phyloP scores from a whole-genome alignment of 257 asterid genomes.

The Nemophila menziesii region DNA sequence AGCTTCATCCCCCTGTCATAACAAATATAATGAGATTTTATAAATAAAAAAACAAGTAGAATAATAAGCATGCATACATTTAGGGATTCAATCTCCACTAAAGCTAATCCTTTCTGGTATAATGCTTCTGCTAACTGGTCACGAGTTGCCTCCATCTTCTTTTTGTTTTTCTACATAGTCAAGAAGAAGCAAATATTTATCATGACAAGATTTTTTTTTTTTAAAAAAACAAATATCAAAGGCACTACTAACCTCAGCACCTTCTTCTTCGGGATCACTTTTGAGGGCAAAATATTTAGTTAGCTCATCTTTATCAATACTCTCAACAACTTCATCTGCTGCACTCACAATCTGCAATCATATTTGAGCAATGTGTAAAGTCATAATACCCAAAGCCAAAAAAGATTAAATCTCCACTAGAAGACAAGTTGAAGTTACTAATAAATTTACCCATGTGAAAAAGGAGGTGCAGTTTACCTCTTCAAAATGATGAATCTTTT shows the following conservation, averaged over 20 bases:
- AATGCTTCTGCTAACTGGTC: constrained; percentile 89
- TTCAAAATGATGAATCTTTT: constrained; percentile 51
- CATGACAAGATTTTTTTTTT: background rate
- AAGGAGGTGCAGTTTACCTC: constrained; percentile 47
- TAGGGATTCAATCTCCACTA: constrained; percentile 52
- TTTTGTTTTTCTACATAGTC: constrained; percentile 46
- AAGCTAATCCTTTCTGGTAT: constrained; percentile 79
- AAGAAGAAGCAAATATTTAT: background rate
- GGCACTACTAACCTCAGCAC: constrained; percentile 69
- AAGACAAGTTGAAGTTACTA: too few species aligned
- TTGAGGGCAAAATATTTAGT: constrained; percentile 50
- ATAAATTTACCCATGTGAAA: background rate
- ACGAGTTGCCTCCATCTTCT: constrained; percentile 73
- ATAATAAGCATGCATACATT: constrained; percentile 36
- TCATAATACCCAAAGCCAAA: background rate
- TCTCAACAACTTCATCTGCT: constrained; percentile 60
- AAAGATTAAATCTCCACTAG: too few species aligned
- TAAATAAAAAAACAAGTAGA: too few species aligned
- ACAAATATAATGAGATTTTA: constrained; percentile 8
- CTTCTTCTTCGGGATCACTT: constrained; percentile 84
- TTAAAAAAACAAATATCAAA: background rate
- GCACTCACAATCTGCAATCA: constrained; percentile 56
- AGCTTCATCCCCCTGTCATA: constrained; percentile 34
- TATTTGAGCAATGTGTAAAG: too few species aligned
- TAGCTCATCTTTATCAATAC: constrained; percentile 68